Conservation (phyloP, 768 basidiomycete genomes). For the Chalciporus sphaerocephalus region DNA sequence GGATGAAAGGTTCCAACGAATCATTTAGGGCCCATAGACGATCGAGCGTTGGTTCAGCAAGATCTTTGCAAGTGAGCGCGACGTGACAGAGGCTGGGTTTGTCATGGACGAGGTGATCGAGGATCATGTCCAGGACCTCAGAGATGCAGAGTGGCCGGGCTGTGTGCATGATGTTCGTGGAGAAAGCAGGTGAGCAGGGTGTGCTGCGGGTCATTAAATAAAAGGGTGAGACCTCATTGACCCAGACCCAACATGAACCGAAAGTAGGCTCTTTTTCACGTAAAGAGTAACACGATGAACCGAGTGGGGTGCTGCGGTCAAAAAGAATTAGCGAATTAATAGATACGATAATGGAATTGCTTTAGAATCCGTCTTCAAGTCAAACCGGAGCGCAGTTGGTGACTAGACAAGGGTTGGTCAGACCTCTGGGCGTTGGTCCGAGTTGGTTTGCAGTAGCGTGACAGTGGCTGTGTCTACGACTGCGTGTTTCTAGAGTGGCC, state of each 20-base stretch:
- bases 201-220: not conserved
- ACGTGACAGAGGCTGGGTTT: slow-evolving; percentile 15
- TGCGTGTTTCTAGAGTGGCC: slow-evolving; percentile 21
- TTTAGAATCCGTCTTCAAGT: not conserved
- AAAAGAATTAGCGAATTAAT: not conserved
- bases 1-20: slow-evolving; percentile 23
- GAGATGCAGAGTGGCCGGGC: slow-evolving; percentile 15
- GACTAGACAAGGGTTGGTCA: too few relatives aligned
- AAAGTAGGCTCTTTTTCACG: not conserved
- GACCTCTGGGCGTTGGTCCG: not conserved
- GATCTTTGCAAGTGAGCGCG: slow-evolving; percentile 19
- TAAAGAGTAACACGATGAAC: slow-evolving; percentile 4
- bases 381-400: too few relatives aligned
- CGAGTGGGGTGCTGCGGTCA: not conserved
- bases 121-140: slow-evolving; percentile 22
- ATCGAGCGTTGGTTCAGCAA: slow-evolving; percentile 20
- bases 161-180: not conserved
- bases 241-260: too few relatives aligned
- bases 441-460: too few relatives aligned
- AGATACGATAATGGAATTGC: not conserved
- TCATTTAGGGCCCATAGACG: slow-evolving; percentile 23
- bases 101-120: slow-evolving; percentile 18
- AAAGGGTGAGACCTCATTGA: not conserved
- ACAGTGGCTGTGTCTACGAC: slow-evolving; percentile 24
- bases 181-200: not conserved